phyloP scores from a whole-genome alignment of 208 protist genomes.

The Trypanosoma vivax region DNA sequence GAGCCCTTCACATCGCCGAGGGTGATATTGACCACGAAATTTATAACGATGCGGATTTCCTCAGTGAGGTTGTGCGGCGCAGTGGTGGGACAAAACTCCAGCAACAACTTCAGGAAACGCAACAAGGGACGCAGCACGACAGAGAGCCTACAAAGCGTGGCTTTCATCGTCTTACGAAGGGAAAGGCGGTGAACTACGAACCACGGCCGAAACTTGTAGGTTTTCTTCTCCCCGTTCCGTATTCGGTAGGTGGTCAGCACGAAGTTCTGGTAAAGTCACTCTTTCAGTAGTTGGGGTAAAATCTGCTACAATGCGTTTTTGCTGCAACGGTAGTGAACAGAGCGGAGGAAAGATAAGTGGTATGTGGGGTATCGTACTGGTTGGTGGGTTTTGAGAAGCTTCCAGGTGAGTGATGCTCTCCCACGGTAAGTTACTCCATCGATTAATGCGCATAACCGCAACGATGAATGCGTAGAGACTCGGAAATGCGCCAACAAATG shows the following conservation, averaged over 20 bases:
- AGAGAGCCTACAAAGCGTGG: slow-evolving; percentile 43
- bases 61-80: slow-evolving; percentile 70
- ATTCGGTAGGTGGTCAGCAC: slow-evolving; percentile 49
- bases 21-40: slow-evolving; percentile 78
- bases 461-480: no score
- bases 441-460: no score
- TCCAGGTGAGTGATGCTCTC: no score
- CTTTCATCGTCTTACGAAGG: slow-evolving; percentile 79
- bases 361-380: no score
- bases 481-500: no score
- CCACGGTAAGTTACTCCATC: no score
- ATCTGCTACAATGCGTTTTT: no score
- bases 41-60: slow-evolving; percentile 75
- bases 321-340: background rate
- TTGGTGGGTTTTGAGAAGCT: no score
- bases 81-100: slow-evolving; percentile 58
- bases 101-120: slow-evolving; percentile 46
- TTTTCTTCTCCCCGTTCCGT: slow-evolving; percentile 58
- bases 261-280: slow-evolving; percentile 66
- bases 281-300: slow-evolving; percentile 82
- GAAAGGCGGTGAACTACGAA: slow-evolving; percentile 71
- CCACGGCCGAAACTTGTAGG: slow-evolving; percentile 75
- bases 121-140: slow-evolving; percentile 21
- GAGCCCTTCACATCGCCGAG: slow-evolving; percentile 59
- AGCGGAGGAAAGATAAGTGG: background rate